Conservation (phyloP, 805 yeast species). For the Ogataea nonfermentans region DNA sequence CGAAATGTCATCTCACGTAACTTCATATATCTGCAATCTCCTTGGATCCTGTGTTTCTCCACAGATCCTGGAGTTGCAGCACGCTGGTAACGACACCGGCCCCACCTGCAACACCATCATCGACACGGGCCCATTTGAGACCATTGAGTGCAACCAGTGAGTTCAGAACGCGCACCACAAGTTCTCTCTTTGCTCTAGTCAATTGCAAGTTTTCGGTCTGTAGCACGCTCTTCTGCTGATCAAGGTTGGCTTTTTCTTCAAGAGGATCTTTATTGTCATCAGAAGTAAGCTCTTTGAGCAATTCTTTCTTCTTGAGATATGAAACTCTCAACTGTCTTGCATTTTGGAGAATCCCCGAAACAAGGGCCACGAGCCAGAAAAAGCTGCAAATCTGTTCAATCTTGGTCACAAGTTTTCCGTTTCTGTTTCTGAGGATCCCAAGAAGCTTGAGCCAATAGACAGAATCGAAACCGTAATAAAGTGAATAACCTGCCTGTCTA, state of each 20-base stretch:
- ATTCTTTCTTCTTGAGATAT: conserved; percentile 34
- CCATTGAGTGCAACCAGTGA: conserved; percentile 70
- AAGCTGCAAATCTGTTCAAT: conserved; percentile 59
- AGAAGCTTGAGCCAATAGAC: conserved; percentile 58
- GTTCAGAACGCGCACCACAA: conserved; percentile 77
- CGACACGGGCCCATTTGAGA: conserved; percentile 54
- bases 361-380: conserved; percentile 75
- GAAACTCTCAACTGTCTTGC: conserved; percentile 50
- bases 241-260: conserved; percentile 19
- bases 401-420: conserved; percentile 34
- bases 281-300: conserved; percentile 17
- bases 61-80: conserved; percentile 71
- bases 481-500: conserved; percentile 60
- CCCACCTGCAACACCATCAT: conserved; percentile 79
- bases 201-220: conserved; percentile 42
- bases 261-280: conserved; percentile 37
- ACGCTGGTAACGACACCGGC: conserved; percentile 83
- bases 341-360: conserved; percentile 61
- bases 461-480: conserved; percentile 63
- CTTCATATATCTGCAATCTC: conserved; percentile 6
- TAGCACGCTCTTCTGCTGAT: conserved; percentile 31
- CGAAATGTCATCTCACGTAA: conserved; percentile 3
- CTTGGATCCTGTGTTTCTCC: conserved; percentile 47
- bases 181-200: conserved; percentile 51
- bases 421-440: conserved; percentile 46